phyloP scores from a whole-genome alignment of 2,329 filamentous ascomycete genomes.

The Ophidiomyces ophidiicola region DNA sequence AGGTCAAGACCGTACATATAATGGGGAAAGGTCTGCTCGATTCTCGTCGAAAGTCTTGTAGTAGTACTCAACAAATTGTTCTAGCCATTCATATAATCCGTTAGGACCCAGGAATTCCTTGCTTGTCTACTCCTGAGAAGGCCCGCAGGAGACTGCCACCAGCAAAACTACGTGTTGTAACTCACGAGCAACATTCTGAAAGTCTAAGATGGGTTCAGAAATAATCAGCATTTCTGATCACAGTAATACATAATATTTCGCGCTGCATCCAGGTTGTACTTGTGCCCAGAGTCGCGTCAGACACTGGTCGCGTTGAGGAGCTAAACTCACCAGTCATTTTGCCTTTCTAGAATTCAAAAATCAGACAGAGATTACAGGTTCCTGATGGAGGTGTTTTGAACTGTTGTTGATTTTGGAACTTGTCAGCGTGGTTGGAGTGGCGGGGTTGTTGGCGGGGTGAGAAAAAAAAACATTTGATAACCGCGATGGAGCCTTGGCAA shows the following conservation, averaged over 20 bases:
- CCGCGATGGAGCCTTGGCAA: constrained; percentile 10
- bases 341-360: constrained; percentile 1
- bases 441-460: constrained; percentile 14
- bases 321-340: constrained; percentile 13
- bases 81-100: constrained; percentile 35
- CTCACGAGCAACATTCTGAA: constrained; percentile 31
- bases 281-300: not conserved
- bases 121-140: not conserved
- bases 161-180: too few relatives aligned
- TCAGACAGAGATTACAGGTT: constrained; percentile 3
- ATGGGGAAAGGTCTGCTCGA: constrained; percentile 50
- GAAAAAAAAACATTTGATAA: constrained; percentile 1
- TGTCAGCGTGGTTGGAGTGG: constrained; percentile 10
- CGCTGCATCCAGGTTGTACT: too few relatives aligned
- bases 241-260: too few relatives aligned
- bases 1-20: constrained; percentile 55
- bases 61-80: constrained; percentile 82
- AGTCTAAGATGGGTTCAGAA: constrained; percentile 22
- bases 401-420: constrained; percentile 7
- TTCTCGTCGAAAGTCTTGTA: constrained; percentile 74
- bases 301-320: not conserved
- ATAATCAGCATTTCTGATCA: too few relatives aligned
- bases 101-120: not conserved
- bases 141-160: not conserved
- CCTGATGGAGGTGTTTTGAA: not conserved